Evolutionary conservation across 345 rosid genomes (phyloP).

Genomic region (Eucalyptus decipiens): DNA sequence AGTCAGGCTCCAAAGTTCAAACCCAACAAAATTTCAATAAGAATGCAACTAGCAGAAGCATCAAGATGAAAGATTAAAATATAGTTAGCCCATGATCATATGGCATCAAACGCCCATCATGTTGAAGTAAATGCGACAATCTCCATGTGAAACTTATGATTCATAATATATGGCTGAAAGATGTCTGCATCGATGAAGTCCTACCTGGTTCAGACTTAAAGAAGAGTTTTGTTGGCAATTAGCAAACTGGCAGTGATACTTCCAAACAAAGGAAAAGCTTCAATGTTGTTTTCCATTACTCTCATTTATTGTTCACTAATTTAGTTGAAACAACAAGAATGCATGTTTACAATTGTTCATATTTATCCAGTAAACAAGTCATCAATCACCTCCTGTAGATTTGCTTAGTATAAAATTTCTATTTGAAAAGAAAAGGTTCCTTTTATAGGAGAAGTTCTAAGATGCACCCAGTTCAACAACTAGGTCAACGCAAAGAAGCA

Average conservation of each 20-base stretch:
- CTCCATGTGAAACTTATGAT: neutral
- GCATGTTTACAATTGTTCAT: neutral
- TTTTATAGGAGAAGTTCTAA: neutral
- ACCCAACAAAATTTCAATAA: neutral
- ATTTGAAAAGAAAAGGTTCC: neutral
- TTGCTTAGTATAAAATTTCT: neutral
- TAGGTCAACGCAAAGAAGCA: neutral
- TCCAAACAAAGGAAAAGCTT: neutral
- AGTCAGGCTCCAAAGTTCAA: neutral
- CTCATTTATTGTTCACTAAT: neutral
- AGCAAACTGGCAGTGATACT: neutral
- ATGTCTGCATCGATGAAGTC: neutral
- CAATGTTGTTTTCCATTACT: neutral
- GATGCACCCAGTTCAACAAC: neutral
- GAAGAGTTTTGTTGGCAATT: neutral
- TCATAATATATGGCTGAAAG: neutral
- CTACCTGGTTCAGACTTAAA: neutral
- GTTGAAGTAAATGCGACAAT: neutral
- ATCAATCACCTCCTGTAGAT: neutral
- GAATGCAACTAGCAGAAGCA: neutral
- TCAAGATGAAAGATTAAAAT: neutral
- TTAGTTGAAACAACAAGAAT: neutral
- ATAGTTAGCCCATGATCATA: neutral
- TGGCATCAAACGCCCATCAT: neutral
- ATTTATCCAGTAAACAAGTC: neutral